Base-by-base conservation (phyloP, 768 basidiomycete genomes). In the Amanita subjunquillea region DNA sequence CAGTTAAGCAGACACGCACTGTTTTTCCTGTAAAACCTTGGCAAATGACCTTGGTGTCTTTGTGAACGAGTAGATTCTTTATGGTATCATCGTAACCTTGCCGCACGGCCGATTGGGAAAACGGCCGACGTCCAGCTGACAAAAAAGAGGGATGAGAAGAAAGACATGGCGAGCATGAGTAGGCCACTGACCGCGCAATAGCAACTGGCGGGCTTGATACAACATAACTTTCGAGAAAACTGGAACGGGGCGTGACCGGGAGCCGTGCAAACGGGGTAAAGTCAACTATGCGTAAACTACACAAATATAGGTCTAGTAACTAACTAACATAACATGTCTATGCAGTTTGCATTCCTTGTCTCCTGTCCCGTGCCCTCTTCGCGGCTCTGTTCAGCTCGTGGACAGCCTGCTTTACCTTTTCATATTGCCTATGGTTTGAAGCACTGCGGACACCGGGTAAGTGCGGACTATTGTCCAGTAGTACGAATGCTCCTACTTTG, bases 11-110 rank as follows among this genome's bases (percentile, higher is more conserved):
- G 22, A 34, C 10, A 60, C 81, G 59, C 59, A 91, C 94, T 54
- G 92, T 96, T 83, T 96, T 97, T 65, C 94, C 94, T 10, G 93
- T 97, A 61, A 93, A 81, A 3, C 82, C 91, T 69, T 92, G 96
- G 68, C 85, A 92, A 57, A 83, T 76, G 42, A 99, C 95, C 69
- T 83, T 93, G 59, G 96, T 96, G 68, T 98, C 91, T 64, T 91
- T 90, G 70, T 90, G 81, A 62, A 99, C 87, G 60, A 85, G 82
- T 57, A 99, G 80, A 74, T 97, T 99, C 65, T 79, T 75, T 64
- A 93, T 85, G 46, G 91, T 93, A 64, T 88, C 87, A 51, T 85
- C 91, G 67, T 98, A 98, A 62, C 79, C 82, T 57, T 71, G 76
- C 61, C 89, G 79, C 59, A 82, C 64, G 41, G 79, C 78, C 58